A percentile compares a stretch with the other conserved stretches of the same genome.
Conservation (phyloP, 345 rosid species). For the Linum trigynum region DNA sequence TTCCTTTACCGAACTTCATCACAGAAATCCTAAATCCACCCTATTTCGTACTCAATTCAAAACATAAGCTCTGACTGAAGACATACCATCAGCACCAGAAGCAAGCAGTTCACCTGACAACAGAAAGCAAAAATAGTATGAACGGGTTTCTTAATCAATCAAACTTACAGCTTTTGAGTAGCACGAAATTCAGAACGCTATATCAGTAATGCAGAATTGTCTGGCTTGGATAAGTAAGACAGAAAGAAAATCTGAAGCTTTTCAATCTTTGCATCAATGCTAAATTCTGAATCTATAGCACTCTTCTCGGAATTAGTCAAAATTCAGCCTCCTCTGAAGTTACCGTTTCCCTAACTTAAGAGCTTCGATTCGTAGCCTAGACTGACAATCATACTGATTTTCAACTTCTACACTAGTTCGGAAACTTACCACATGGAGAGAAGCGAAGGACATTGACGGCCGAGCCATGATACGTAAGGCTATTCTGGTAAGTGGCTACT, state of each 20-base stretch:
- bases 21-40: background rate
- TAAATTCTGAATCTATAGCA: background rate
- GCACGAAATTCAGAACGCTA: background rate
- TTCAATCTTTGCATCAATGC: too few relatives aligned
- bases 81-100: slow-evolving; percentile 94
- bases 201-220: background rate
- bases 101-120: slow-evolving; percentile 81
- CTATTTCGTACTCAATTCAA: background rate
- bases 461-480: slow-evolving; percentile 71
- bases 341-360: background rate
- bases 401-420: too few relatives aligned
- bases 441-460: slow-evolving; percentile 76
- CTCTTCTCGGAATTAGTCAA: background rate
- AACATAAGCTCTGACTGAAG: slow-evolving; percentile 1
- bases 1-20: background rate
- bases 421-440: slow-evolving; percentile 63
- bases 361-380: background rate
- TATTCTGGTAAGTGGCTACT: slow-evolving; percentile 54
- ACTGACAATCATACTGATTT: background rate
- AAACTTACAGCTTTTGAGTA: background rate
- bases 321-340: background rate
- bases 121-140: background rate
- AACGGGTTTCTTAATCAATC: background rate
- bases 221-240: background rate
- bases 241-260: too few relatives aligned